phyloP scores from a whole-genome alignment of 129 eudicot genomes.

The Oenanthe sinensis region DNA sequence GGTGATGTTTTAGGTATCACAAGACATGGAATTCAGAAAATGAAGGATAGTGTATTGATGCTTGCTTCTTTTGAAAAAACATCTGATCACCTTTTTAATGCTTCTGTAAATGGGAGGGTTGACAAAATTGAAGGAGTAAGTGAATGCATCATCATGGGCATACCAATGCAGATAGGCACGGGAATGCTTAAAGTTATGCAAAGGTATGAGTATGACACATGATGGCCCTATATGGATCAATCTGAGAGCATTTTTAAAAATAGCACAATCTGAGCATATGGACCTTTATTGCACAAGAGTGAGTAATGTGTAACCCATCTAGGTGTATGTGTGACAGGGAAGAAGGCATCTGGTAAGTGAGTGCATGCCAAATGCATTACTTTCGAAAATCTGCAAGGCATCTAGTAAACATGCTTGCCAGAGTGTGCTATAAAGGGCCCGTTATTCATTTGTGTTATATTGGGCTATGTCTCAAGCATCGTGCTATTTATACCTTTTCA shows the following conservation, averaged over 20 bases:
- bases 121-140: constrained; percentile 91
- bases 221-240: no score
- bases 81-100: constrained; percentile 85
- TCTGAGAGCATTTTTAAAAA: background rate
- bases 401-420: no score
- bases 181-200: constrained; percentile 75
- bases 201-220: constrained; percentile 44
- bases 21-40: constrained; percentile 73
- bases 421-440: no score
- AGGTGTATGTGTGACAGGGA: no score
- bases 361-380: no score
- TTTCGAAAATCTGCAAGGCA: no score
- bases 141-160: constrained; percentile 96
- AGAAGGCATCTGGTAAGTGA: no score
- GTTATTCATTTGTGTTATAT: no score
- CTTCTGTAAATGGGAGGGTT: constrained; percentile 73
- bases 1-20: constrained; percentile 91
- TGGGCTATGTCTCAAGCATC: no score
- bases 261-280: background rate
- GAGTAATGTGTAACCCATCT: no score
- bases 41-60: constrained; percentile 89
- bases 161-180: constrained; percentile 81
- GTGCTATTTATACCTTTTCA: no score
- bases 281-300: no score
- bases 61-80: constrained; percentile 95